Evolutionary conservation across 139 green algal genomes (phyloP), one percentile per base, ranked within the genome.

Genomic region (Asterochloris erici): DNA sequence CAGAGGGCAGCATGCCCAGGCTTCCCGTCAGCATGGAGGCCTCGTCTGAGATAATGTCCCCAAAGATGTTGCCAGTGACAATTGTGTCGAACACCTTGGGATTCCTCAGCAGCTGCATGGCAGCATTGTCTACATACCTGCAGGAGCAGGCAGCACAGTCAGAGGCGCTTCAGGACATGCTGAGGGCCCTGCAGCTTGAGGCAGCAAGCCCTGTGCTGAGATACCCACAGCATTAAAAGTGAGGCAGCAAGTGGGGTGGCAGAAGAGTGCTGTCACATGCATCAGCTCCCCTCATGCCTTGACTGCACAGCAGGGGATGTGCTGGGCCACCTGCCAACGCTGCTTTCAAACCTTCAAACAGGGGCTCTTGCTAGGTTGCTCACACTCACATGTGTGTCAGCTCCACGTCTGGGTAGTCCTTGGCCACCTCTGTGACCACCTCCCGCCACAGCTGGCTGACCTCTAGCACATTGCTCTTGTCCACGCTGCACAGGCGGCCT

Each of bases 21-120:
- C 90, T 97, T 73, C 97, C 97, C 1, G 96, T 98, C 29, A 99
- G 89, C 95, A 99, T 98, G 82, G 96, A 97, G 0, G 97, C 97
- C 84, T 96, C 95, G 82, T 99, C 97, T 9, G 96, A 99, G 60
- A 99, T 85, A 82, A 99, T 99, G 92, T 99, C 97, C 38, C 97
- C 97, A 87, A 99, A 99, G 81, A 99, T 97, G 91, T 99, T 99
- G 85, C 95, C 93, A 24, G 97, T 99, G 27, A 99, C 93, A 24
- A 99, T 96, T 0, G 94, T 96, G 88, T 99, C 97, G 84, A 99
- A 99, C 75, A 92, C 91, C 82, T 93, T 95, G 24, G 95, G 94
- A 82, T 96, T 95, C 73, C 95, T 89, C 73, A 99, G 92, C 63
- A 99, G 88, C 92, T 99, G 97, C 97, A 99, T 99, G 79, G 97